Evolutionary conservation across 2,329 filamentous ascomycete genomes (phyloP), one percentile per base, ranked within the genome.

Genomic region (Sordariomycetes sp.): DNA sequence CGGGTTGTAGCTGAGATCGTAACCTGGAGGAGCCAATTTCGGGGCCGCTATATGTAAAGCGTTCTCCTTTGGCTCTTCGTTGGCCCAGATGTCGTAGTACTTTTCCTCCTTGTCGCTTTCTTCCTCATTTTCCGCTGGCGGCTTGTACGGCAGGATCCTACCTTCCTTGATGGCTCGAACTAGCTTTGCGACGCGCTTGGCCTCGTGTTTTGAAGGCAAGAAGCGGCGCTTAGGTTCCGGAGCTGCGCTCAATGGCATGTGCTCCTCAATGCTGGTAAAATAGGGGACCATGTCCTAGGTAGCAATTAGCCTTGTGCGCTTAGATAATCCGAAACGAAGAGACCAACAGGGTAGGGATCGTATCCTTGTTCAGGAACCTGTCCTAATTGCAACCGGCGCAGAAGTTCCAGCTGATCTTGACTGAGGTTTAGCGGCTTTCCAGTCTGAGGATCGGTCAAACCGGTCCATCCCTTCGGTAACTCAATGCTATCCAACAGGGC

Each of bases 171-270:
- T 98, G 24, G 92, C 92, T 51, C 85, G 86, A 35, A 96, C 92
- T 49, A 98, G 79, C 65, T 98, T 96, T 77, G 95, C 94, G 33
- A 98, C 77, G 37, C 88, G 78, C 67, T 95, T 95, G 21, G 86
- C 83, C 60, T 98, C 92, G 57, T 98, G 86, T 61, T 95, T 96
- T 30, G 90, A 96, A 6, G 93, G 92, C 8, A 98, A 66, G 56
- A 96, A 98, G 47, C 92, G 80, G 43, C 92, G 75, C 65, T 98
- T 98, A 2, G 92, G 92, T 55, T 98, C 92, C 6, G 92, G 92
- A 1, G 92, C 92, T 30, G 88, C 82, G 53, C 86, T 95, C 37
- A 98, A 59, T 11, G 92, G 92, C 88, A 98, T 96, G 42, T 83
- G 79, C 61, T 98, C 92, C 53, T 83, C 73, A 48, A 87, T 81